Conservation (phyloP, 1,284 basidiomycete genomes). For the Leccinum angustisporum region DNA sequence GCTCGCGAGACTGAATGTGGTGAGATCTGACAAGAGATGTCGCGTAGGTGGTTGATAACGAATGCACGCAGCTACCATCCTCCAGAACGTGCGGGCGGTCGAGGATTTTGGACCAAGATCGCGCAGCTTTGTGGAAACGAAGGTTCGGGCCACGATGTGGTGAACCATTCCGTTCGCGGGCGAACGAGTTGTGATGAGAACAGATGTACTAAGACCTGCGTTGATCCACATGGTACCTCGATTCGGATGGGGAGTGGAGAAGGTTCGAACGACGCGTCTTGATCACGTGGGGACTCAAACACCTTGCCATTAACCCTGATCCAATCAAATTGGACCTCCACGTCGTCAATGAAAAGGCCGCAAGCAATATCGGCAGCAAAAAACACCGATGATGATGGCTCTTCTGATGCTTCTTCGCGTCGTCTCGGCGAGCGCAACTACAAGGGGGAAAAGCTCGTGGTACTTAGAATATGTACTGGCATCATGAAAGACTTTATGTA, state of each 20-base stretch:
- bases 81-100: constrained; percentile 25
- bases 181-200: constrained; percentile 26
- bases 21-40: constrained; percentile 24
- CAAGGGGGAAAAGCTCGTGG: no score
- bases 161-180: constrained; percentile 33
- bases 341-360: no score
- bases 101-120: constrained; percentile 30
- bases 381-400: no score
- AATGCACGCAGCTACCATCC: constrained; percentile 28
- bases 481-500: no score
- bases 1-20: constrained; percentile 30
- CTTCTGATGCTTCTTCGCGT: no score
- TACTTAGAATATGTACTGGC: no score
- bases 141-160: constrained; percentile 27
- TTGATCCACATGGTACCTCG: constrained; percentile 26
- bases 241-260: neutral
- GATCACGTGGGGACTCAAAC: constrained; percentile 20
- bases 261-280: constrained; percentile 9
- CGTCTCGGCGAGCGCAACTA: no score
- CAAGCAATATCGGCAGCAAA: no score
- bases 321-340: no score
- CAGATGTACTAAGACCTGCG: constrained; percentile 29
- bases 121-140: constrained; percentile 28
- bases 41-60: constrained; percentile 25
- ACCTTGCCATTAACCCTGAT: no score